These are phyloP conservation scores for Diaporthe amygdali DNA, from an alignment of 2,329 filamentous ascomycete genomes.

Conservation along the genomic window DNA sequence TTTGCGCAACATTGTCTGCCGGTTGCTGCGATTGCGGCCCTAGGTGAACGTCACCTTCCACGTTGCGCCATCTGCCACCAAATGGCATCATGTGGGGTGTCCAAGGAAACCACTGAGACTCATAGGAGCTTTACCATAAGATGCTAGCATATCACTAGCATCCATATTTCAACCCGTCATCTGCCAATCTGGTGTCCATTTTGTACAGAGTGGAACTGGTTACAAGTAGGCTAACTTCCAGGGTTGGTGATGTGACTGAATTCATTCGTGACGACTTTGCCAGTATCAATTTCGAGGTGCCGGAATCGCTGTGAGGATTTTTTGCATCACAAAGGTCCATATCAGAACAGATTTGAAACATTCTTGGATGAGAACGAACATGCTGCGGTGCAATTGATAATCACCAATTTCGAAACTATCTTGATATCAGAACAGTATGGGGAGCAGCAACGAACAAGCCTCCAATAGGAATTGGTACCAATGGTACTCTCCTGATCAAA, in stretches of 20 bases:
- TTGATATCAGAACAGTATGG: neutral
- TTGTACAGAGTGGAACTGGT: neutral
- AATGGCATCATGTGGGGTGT: neutral
- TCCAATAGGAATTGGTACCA: constrained; percentile 26
- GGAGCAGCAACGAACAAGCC: neutral
- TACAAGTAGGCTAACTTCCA: neutral
- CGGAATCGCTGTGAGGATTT: neutral
- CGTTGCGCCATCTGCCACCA: neutral
- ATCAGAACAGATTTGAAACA: neutral
- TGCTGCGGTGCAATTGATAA: neutral
- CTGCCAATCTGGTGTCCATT: neutral
- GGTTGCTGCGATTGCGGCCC: neutral
- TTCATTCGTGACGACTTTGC: neutral
- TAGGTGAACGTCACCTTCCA: neutral
- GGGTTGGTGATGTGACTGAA: neutral
- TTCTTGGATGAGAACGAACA: too few species aligned
- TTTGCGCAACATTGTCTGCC: too few species aligned
- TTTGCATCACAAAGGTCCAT: neutral
- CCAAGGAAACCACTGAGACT: neutral
- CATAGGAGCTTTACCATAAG: neutral
- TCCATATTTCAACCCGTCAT: neutral
- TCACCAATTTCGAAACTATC: too few species aligned
- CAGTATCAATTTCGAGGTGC: neutral
- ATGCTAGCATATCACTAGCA: neutral
- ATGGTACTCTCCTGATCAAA: constrained; percentile 29